Percentiles rank a stretch among this genome's conserved stretches.
Evolutionary conservation across 202 grass and related monocot genomes (phyloP).

Genomic region (Panicum virgatum): DNA sequence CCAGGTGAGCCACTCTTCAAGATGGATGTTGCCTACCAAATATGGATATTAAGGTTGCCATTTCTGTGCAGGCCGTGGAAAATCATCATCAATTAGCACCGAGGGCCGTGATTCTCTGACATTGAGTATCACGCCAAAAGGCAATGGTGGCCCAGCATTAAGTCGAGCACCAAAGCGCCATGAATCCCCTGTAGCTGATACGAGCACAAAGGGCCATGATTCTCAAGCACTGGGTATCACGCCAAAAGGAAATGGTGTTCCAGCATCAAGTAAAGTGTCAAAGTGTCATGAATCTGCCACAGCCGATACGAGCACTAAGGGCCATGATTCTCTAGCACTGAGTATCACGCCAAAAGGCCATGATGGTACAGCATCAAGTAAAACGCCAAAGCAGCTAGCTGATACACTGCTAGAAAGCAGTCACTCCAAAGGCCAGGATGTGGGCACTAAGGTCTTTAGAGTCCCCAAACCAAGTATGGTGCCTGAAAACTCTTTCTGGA

Average conservation of each 20-base stretch:
- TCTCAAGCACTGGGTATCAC: slow-evolving; percentile 34
- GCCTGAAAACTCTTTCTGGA: slow-evolving; percentile 2
- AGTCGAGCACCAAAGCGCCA: slow-evolving; percentile 1
- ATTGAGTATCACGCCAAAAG: slow-evolving; percentile 24
- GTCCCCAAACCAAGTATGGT: slow-evolving; percentile 28
- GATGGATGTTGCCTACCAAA: not conserved
- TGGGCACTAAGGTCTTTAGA: not conserved
- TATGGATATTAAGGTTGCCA: not conserved
- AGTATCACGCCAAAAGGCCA: slow-evolving; percentile 24
- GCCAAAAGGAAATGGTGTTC: slow-evolving; percentile 25
- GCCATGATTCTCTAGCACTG: slow-evolving; percentile 30
- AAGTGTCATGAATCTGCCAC: not conserved
- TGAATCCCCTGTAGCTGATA: not conserved
- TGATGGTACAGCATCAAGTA: slow-evolving; percentile 28
- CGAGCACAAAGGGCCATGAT: not conserved
- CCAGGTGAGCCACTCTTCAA: slow-evolving; percentile 30
- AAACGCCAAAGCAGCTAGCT: not conserved
- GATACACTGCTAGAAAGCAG: not conserved
- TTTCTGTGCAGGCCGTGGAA: slow-evolving; percentile 28
- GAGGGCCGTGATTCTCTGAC: slow-evolving; percentile 26
- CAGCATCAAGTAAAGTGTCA: slow-evolving; percentile 29
- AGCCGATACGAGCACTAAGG: not conserved
- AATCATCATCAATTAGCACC: not conserved
- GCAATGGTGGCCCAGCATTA: slow-evolving; percentile 18
- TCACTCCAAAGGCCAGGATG: not conserved